A percentile compares a stretch with the other conserved stretches of the same genome.
Conservation (phyloP, 805 yeast species). For the Monosporozyma yasuniensis region DNA sequence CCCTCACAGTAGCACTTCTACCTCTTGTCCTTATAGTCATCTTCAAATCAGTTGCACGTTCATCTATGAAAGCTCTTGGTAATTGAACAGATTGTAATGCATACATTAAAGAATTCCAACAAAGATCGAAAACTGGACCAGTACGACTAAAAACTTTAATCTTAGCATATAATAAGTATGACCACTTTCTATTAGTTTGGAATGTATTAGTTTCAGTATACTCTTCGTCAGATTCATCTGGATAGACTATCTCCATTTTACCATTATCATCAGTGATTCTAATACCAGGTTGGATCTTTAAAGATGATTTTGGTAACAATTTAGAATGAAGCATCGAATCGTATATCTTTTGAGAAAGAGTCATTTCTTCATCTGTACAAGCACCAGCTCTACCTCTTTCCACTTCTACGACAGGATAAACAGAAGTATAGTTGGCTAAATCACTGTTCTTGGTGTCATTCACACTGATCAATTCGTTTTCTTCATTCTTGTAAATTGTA, state of each 20-base stretch:
- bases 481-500: slow-evolving; percentile 36
- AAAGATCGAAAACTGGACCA: slow-evolving; percentile 73
- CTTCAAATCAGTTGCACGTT: slow-evolving; percentile 44
- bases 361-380: slow-evolving; percentile 82
- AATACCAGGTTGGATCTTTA: slow-evolving; percentile 37
- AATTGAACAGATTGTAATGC: slow-evolving; percentile 53
- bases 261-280: slow-evolving; percentile 45
- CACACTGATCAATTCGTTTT: slow-evolving; percentile 25
- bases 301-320: slow-evolving; percentile 40
- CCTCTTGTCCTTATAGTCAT: slow-evolving; percentile 47
- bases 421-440: slow-evolving; percentile 31
- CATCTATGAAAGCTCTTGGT: slow-evolving; percentile 64
- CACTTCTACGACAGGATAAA: slow-evolving; percentile 70
- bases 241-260: slow-evolving; percentile 37
- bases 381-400: slow-evolving; percentile 69
- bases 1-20: slow-evolving; percentile 38
- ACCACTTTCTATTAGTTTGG: slow-evolving; percentile 39
- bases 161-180: slow-evolving; percentile 59
- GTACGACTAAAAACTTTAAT: slow-evolving; percentile 70
- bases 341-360: slow-evolving; percentile 53
- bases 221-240: slow-evolving; percentile 26
- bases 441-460: slow-evolving; percentile 19
- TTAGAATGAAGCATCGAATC: slow-evolving; percentile 53
- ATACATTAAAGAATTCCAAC: slow-evolving; percentile 56
- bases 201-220: slow-evolving; percentile 11